A percentile compares a stretch with the other conserved stretches of the same genome.
Conservation (phyloP, 139 green algal genomes). For the Tetraselmis striata region DNA sequence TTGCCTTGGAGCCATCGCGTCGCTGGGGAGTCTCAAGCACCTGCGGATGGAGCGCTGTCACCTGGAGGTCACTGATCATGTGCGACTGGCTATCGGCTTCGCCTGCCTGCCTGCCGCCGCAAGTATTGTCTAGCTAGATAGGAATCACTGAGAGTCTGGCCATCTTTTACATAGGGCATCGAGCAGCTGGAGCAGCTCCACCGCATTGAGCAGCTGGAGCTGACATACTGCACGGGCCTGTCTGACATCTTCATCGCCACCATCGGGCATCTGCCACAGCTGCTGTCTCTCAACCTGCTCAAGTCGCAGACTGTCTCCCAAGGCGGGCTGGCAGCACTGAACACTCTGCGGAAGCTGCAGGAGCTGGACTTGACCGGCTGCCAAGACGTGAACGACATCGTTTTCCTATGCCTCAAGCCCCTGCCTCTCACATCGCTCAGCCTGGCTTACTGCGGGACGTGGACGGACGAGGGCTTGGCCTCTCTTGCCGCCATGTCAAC, state of each 20-base stretch:
- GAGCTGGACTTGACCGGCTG: background rate
- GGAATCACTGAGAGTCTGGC: no score
- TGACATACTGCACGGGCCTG: background rate
- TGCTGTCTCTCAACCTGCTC: background rate
- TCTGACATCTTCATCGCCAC: background rate
- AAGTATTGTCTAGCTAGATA: no score
- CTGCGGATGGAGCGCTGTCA: background rate
- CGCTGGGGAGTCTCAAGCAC: background rate
- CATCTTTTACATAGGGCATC: no score
- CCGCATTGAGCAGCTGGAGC: background rate
- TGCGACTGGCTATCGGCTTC: background rate
- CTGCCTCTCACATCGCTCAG: background rate
- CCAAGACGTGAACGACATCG: background rate
- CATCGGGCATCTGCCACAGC: background rate
- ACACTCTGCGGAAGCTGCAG: background rate
- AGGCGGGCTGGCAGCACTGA: background rate
- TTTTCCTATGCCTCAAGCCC: background rate
- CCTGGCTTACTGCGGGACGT: background rate
- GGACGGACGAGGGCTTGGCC: background rate
- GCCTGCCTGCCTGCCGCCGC: no score
- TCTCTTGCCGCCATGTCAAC: background rate
- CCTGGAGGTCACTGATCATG: background rate
- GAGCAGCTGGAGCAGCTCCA: background rate
- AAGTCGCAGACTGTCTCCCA: background rate
- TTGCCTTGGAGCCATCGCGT: background rate